phyloP scores from a whole-genome alignment of 306 rosid species.

The Ziziphus jujuba region DNA sequence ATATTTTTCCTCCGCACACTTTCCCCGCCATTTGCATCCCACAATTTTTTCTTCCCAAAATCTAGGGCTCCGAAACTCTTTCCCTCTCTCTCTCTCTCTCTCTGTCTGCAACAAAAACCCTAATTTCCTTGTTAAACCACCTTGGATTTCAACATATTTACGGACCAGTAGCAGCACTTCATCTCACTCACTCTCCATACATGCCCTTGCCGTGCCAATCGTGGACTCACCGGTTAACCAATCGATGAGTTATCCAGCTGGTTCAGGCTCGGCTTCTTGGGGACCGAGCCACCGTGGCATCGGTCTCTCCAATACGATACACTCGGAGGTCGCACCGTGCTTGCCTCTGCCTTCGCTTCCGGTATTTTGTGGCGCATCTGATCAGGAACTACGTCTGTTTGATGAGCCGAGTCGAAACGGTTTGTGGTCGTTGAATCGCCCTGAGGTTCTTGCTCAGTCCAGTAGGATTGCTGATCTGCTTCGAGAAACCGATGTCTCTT shows the following conservation, averaged over 20 bases:
- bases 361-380: conserved; percentile 81
- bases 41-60: conserved; percentile 45
- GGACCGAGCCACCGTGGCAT: conserved; percentile 56
- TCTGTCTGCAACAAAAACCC: conserved; percentile 38
- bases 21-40: conserved; percentile 93
- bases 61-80: conserved; percentile 46
- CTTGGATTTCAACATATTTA: conserved; percentile 34
- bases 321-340: conserved; percentile 90
- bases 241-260: conserved; percentile 58
- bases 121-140: conserved; percentile 33
- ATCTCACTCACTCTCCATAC: conserved; percentile 26
- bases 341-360: conserved; percentile 92
- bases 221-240: conserved; percentile 39
- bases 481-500: conserved; percentile 76
- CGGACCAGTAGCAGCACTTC: conserved; percentile 34
- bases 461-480: conserved; percentile 84
- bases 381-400: conserved; percentile 59
- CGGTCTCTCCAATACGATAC: conserved; percentile 66
- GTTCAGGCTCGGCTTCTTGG: conserved; percentile 35
- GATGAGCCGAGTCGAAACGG: conserved; percentile 45
- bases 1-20: conserved; percentile 33
- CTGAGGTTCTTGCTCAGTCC: conserved; percentile 63
- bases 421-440: conserved; percentile 38
- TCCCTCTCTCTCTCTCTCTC: not conserved
- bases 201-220: conserved; percentile 47